Evolutionary conservation across 306 rosid species (phyloP).

Genomic region (Cyamopsis tetragonoloba): DNA sequence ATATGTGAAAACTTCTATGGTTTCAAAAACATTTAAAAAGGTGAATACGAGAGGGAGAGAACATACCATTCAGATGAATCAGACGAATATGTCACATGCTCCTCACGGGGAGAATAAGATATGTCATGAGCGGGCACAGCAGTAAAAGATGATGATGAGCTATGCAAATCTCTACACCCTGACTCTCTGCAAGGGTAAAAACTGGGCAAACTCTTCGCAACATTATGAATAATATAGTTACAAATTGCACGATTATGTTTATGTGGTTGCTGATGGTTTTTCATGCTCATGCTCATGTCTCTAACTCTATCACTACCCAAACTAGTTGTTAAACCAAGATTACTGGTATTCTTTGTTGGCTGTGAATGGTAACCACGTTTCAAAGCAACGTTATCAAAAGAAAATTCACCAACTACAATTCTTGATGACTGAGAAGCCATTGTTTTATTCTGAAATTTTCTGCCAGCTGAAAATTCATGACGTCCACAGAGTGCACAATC

Average conservation of each 20-base stretch:
- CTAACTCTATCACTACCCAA: constrained; percentile 24
- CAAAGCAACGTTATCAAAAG: constrained; percentile 1
- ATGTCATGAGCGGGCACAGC: no score
- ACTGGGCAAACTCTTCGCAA: constrained; percentile 39
- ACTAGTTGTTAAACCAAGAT: constrained; percentile 21
- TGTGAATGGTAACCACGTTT: constrained; percentile 25
- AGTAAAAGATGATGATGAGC: constrained; percentile 44
- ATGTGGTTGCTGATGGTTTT: constrained; percentile 41
- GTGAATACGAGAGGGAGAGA: no score
- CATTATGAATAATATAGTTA: constrained; percentile 45
- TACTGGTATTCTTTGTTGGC: constrained; percentile 17
- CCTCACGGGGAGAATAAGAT: no score
- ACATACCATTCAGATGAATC: no score
- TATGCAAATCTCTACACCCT: constrained; percentile 47
- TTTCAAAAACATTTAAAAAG: no score
- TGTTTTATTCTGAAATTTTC: constrained; percentile 30
- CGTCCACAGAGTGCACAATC: constrained; percentile 35
- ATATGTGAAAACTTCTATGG: neutral
- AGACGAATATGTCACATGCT: no score
- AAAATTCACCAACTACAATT: constrained; percentile 35
- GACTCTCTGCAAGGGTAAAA: constrained; percentile 28
- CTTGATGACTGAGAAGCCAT: constrained; percentile 50
- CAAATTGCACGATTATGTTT: constrained; percentile 28
- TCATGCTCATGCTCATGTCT: constrained; percentile 57
- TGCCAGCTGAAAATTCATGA: constrained; percentile 21